A percentile compares a stretch with the other conserved stretches of the same genome.
Conservation (phyloP, 805 yeast genomes). For the Yamadazyma endophytica region DNA sequence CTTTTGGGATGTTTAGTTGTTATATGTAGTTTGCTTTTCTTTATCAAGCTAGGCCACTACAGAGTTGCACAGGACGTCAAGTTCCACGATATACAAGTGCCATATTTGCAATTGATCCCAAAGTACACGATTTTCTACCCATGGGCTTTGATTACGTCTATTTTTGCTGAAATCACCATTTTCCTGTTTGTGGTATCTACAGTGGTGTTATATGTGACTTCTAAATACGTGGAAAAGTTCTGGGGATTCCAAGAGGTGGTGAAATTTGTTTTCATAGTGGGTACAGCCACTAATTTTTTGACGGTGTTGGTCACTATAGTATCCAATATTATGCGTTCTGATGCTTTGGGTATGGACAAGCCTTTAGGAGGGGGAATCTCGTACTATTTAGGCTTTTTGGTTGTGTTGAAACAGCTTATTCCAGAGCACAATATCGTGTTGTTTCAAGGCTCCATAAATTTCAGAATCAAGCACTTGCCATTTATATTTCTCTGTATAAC, state of each 20-base stretch:
- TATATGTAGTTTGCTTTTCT: constrained; percentile 24
- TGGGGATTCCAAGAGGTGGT: constrained; percentile 52
- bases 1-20: constrained; percentile 35
- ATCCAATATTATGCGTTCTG: constrained; percentile 30
- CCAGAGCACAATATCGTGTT: constrained; percentile 54
- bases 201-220: constrained; percentile 32
- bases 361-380: constrained; percentile 54
- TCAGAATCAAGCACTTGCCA: constrained; percentile 63
- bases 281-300: constrained; percentile 51
- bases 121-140: constrained; percentile 51
- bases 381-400: constrained; percentile 50
- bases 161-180: constrained; percentile 58
- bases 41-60: constrained; percentile 15
- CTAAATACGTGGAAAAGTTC: constrained; percentile 46
- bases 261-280: constrained; percentile 48
- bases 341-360: constrained; percentile 31
- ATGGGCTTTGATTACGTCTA: constrained; percentile 59
- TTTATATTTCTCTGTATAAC: constrained; percentile 37
- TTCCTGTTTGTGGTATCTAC: constrained; percentile 41
- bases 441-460: constrained; percentile 40
- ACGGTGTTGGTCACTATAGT: constrained; percentile 43
- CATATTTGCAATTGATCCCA: constrained; percentile 63
- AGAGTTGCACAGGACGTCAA: constrained; percentile 8
- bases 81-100: constrained; percentile 45
- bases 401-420: constrained; percentile 53